phyloP scores from a whole-genome alignment of 2,329 filamentous ascomycete species.

The Fusarium sp. region DNA sequence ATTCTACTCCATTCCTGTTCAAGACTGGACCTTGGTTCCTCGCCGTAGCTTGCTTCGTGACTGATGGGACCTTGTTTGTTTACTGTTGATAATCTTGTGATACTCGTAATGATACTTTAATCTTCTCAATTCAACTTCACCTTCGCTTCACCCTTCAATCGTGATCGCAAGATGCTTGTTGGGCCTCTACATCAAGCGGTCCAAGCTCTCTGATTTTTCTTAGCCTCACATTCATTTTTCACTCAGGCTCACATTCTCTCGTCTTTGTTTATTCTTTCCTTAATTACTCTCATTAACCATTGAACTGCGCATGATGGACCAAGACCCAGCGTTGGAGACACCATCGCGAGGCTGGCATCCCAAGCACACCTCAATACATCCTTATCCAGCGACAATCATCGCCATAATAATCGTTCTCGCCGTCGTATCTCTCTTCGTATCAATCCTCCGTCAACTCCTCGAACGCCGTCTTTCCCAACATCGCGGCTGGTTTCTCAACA shows the following conservation, averaged over 20 bases:
- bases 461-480: slow-evolving; percentile 17
- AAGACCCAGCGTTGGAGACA: neutral
- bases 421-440: slow-evolving; percentile 32
- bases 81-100: slow-evolving; percentile 7
- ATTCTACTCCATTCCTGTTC: slow-evolving; percentile 37
- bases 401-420: slow-evolving; percentile 33
- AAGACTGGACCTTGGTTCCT: slow-evolving; percentile 17
- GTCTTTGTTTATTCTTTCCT: neutral
- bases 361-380: slow-evolving; percentile 15
- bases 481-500: slow-evolving; percentile 26
- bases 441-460: slow-evolving; percentile 30
- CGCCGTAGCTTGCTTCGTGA: slow-evolving; percentile 2
- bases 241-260: neutral
- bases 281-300: neutral
- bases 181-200: slow-evolving; percentile 5
- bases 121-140: neutral
- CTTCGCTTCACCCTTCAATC: neutral
- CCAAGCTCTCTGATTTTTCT: slow-evolving; percentile 9
- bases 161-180: slow-evolving; percentile 7
- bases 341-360: neutral
- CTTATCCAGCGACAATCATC: slow-evolving; percentile 32
- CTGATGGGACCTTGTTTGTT: slow-evolving; percentile 26
- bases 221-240: neutral
- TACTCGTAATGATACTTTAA: neutral
- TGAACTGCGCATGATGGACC: slow-evolving; percentile 13